Conservation (phyloP, 108 stramenopile genomes). For the Chaetoceros tenuissimus region DNA sequence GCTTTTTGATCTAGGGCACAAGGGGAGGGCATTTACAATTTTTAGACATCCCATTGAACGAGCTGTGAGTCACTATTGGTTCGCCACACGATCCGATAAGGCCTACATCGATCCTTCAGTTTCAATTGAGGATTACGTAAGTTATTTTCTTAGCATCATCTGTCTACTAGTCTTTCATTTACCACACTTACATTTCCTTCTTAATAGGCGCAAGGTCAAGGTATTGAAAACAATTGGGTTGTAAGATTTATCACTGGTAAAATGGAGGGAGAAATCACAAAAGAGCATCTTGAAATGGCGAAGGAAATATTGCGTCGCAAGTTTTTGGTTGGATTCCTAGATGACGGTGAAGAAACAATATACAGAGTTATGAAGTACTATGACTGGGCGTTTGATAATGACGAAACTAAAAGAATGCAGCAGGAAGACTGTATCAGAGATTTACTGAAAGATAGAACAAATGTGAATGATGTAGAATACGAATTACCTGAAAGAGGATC, state of each 20-base stretch:
- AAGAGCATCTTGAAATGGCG: slow-evolving; percentile 33
- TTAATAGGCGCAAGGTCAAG: no score
- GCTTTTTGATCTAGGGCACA: slow-evolving; percentile 30
- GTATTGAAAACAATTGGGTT: slow-evolving; percentile 49
- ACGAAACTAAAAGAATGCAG: slow-evolving; percentile 25
- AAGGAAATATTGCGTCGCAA: slow-evolving; percentile 41
- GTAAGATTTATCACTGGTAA: slow-evolving; percentile 31
- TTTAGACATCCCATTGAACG: slow-evolving; percentile 35
- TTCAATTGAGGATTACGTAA: slow-evolving; percentile 32
- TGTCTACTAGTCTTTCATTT: no score
- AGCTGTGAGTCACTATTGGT: slow-evolving; percentile 36
- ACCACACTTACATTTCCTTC: slow-evolving; percentile 5
- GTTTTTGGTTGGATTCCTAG: slow-evolving; percentile 41
- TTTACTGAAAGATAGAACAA: slow-evolving; percentile 17
- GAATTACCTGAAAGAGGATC: slow-evolving; percentile 36
- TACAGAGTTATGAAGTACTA: slow-evolving; percentile 26
- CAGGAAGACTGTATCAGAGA: slow-evolving; percentile 7
- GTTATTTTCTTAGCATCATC: no score
- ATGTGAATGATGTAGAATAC: slow-evolving; percentile 27
- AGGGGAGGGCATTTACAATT: slow-evolving; percentile 34
- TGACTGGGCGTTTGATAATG: slow-evolving; percentile 26
- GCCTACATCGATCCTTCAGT: slow-evolving; percentile 22
- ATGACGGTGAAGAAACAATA: slow-evolving; percentile 27
- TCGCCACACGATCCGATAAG: slow-evolving; percentile 1
- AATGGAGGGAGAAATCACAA: slow-evolving; percentile 24